A percentile compares a stretch with the other conserved stretches of the same genome.
These are phyloP conservation scores for Xylaria sp. DNA, from an alignment of 2,329 filamentous ascomycete genomes.

Conservation along the genomic window DNA sequence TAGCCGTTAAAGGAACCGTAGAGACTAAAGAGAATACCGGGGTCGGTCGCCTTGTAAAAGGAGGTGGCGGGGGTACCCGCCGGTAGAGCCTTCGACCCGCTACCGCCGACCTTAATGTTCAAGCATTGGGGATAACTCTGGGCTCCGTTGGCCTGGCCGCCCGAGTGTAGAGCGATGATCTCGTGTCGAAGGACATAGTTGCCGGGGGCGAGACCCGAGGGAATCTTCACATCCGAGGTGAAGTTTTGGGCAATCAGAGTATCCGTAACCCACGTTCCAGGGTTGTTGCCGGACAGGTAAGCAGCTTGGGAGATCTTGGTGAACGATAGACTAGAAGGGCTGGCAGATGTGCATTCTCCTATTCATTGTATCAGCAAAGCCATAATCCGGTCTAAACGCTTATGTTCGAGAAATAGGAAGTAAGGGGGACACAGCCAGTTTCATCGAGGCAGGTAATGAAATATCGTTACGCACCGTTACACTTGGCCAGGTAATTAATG, in stretches of 20 bases:
- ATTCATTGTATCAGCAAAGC: constrained; percentile 12
- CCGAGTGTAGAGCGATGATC: not conserved
- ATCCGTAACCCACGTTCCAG: constrained; percentile 45
- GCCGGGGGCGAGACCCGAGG: constrained; percentile 42
- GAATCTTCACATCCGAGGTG: constrained; percentile 51
- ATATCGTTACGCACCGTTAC: constrained; percentile 32
- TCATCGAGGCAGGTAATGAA: no score
- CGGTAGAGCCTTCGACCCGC: not conserved
- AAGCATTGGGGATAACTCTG: not conserved
- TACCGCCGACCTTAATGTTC: not conserved
- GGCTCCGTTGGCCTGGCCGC: not conserved
- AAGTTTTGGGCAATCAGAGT: constrained; percentile 54
- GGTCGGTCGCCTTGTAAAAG: not conserved
- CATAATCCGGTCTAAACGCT: no score
- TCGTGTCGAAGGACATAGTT: not conserved
- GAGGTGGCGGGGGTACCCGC: not conserved
- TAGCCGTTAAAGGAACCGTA: not conserved
- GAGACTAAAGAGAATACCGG: not conserved
- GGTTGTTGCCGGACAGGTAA: constrained; percentile 36
- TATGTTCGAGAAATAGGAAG: no score
- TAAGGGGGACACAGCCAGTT: no score
- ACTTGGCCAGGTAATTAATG: constrained; percentile 46
- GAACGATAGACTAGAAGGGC: constrained; percentile 38
- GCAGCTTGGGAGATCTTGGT: constrained; percentile 38
- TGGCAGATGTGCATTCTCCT: constrained; percentile 40